These are phyloP conservation scores for Fragaria nilgerrensis DNA, from an alignment of 306 rosid species.

Conservation along the genomic window DNA sequence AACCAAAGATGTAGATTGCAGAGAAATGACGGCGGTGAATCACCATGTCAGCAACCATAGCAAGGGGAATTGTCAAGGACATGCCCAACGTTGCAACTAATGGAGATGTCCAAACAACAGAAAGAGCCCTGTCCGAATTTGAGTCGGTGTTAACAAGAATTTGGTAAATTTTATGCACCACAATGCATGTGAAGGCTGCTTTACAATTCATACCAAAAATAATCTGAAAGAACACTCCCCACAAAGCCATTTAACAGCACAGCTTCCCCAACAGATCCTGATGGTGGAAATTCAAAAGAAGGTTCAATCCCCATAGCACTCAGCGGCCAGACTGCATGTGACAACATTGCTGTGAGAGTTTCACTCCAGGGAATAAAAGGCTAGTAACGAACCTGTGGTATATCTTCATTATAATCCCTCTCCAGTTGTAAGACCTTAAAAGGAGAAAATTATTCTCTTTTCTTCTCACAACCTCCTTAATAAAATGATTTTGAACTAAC, in stretches of 20 bases:
- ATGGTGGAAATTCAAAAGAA: conserved; percentile 49
- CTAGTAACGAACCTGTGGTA: neutral
- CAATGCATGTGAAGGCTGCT: neutral
- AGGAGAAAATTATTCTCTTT: neutral
- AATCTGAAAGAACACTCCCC: conserved; percentile 65
- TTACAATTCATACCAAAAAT: conserved; percentile 51
- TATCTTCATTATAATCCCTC: neutral
- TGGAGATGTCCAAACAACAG: conserved; percentile 79
- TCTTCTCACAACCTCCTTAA: neutral
- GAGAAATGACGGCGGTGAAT: conserved; percentile 65
- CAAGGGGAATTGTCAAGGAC: conserved; percentile 75
- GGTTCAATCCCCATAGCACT: conserved; percentile 65
- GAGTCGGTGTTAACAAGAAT: neutral
- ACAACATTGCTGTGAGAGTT: conserved; percentile 14
- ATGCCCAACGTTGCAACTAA: conserved; percentile 68
- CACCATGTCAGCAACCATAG: conserved; percentile 75
- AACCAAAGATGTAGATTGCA: conserved; percentile 53
- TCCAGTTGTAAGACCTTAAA: neutral
- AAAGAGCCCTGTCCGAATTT: conserved; percentile 57
- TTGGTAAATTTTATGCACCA: neutral
- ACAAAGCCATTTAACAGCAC: conserved; percentile 56
- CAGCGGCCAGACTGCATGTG: conserved; percentile 62
- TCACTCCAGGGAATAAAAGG: neutral
- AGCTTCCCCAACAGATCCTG: conserved; percentile 42
- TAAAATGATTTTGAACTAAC: neutral